A percentile compares a stretch with the other conserved stretches of the same genome.
These are phyloP conservation scores for Lactarius vividus DNA, from an alignment of 768 basidiomycete species.

Conservation along the genomic window DNA sequence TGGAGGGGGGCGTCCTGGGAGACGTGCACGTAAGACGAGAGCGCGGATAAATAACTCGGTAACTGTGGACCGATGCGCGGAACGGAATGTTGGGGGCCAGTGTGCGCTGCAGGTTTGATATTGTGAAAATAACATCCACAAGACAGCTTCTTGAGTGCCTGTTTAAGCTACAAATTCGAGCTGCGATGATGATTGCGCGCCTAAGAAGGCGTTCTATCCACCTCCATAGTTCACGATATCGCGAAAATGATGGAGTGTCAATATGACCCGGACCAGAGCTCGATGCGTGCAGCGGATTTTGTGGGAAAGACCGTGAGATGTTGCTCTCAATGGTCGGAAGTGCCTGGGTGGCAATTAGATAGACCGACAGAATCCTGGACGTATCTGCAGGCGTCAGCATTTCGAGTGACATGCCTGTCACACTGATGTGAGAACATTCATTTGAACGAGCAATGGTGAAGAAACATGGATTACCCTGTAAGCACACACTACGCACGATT, in stretches of 20 bases:
- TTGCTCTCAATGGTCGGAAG: slow-evolving; percentile 50
- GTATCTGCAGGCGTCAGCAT: slow-evolving; percentile 49
- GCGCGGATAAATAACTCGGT: slow-evolving; percentile 72
- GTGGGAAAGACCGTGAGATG: slow-evolving; percentile 35
- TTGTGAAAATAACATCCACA: slow-evolving; percentile 64
- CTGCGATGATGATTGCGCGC: slow-evolving; percentile 67
- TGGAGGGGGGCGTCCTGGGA: slow-evolving; percentile 11
- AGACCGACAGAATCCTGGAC: slow-evolving; percentile 52
- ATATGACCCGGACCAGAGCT: slow-evolving; percentile 36
- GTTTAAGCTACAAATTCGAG: slow-evolving; percentile 44
- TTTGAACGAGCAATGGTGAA: slow-evolving; percentile 3
- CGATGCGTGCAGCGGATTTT: slow-evolving; percentile 34
- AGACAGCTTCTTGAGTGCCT: slow-evolving; percentile 39
- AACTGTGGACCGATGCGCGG: slow-evolving; percentile 69
- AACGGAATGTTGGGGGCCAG: slow-evolving; percentile 80
- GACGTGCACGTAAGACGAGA: slow-evolving; percentile 48
- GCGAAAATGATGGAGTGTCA: slow-evolving; percentile 56
- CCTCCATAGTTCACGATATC: slow-evolving; percentile 80
- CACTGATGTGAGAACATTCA: slow-evolving; percentile 11
- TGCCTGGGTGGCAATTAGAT: slow-evolving; percentile 53
- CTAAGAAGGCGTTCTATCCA: slow-evolving; percentile 83
- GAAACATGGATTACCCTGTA: slow-evolving; percentile 56
- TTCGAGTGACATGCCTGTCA: slow-evolving; percentile 75
- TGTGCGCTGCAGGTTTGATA: slow-evolving; percentile 60
- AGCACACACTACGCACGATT: slow-evolving; percentile 69